A percentile compares a stretch with the other conserved stretches of the same genome.
These are phyloP conservation scores for Cenococcum geophilum DNA, from an alignment of 495 filamentous ascomycete genomes.

Conservation along the genomic window DNA sequence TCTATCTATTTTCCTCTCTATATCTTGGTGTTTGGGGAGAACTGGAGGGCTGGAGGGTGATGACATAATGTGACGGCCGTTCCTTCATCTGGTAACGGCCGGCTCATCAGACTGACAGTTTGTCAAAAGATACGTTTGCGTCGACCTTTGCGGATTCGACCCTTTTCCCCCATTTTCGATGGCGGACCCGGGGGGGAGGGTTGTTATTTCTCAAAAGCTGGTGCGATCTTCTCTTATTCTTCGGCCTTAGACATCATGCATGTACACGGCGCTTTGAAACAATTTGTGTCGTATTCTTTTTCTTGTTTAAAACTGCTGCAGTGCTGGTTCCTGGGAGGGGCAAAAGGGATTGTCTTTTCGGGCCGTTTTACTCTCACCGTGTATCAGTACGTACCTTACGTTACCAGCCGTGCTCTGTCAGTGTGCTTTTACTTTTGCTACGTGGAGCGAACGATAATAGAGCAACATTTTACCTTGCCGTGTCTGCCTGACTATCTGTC, in stretches of 20 bases:
- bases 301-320: slow-evolving; percentile 8
- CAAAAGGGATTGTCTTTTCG: slow-evolving; percentile 3
- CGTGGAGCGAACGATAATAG: slow-evolving; percentile 26
- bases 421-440: slow-evolving; percentile 4
- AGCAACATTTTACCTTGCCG: slow-evolving; percentile 16
- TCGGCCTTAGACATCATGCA: slow-evolving; percentile 27
- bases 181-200: no score
- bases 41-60: slow-evolving; percentile 10
- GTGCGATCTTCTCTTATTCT: slow-evolving; percentile 11
- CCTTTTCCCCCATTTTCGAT: neutral
- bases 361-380: neutral
- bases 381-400: neutral
- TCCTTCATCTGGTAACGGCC: neutral
- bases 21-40: slow-evolving; percentile 20
- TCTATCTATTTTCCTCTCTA: neutral
- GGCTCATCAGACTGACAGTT: slow-evolving; percentile 5
- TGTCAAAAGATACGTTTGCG: slow-evolving; percentile 18
- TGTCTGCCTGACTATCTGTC: slow-evolving; percentile 10
- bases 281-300: slow-evolving; percentile 14
- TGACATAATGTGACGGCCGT: slow-evolving; percentile 10
- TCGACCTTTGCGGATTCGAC: neutral
- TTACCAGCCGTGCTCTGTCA: neutral
- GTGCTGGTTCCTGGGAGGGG: slow-evolving; percentile 1
- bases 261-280: slow-evolving; percentile 28
- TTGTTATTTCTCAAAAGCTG: slow-evolving; percentile 11